Evolutionary conservation across 192 early-diverging fungal genomes (phyloP), one percentile per base, ranked within the genome.

Genomic region (Coemansia sp.): DNA sequence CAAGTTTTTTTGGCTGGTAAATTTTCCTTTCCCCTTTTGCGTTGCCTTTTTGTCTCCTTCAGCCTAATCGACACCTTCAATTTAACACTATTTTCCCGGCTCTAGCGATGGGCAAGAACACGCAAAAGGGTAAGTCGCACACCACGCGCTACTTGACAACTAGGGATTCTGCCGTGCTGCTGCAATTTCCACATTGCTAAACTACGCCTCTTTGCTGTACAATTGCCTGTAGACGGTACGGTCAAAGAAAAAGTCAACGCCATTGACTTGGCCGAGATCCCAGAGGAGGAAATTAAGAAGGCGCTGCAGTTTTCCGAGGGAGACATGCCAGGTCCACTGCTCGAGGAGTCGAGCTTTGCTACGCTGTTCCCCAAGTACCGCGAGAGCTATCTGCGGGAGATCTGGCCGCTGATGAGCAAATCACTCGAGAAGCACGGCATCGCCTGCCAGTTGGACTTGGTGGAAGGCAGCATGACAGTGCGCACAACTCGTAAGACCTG

Each of bases 311-410:
- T 96, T 77, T 88, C 87, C 43, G 76, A 85, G 1, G 93, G 92
- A 53, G 88, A 93, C 61, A 85, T 86, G 69, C 59, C 80, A 1
- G 65, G 73, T 18, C 85, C 92, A 18, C 91, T 99, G 50, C 84
- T 91, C 31, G 97, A 99, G 71, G 97, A 98, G 73, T 95, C 93
- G 9, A 93, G 92, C 4, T 99, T 99, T 83, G 95, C 96, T 10
- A 96, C 94, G 6, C 75, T 99, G 73, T 99, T 99, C 64, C 97
- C 97, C 28, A 98, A 98, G 84, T 99, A 99, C 85, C 87, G 95
- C 64, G 95, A 99, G 85, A 85, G 87, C 64, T 99, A 98, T 69
- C 73, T 99, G 61, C 88, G 85, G 61, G 93, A 97, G 75, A 83
- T 92, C 11, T 98, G 96, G 96, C 91, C 93, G 12, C 89, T 91